phyloP scores from a whole-genome alignment of 495 filamentous ascomycete species.

The Daldinia bambusicola region DNA sequence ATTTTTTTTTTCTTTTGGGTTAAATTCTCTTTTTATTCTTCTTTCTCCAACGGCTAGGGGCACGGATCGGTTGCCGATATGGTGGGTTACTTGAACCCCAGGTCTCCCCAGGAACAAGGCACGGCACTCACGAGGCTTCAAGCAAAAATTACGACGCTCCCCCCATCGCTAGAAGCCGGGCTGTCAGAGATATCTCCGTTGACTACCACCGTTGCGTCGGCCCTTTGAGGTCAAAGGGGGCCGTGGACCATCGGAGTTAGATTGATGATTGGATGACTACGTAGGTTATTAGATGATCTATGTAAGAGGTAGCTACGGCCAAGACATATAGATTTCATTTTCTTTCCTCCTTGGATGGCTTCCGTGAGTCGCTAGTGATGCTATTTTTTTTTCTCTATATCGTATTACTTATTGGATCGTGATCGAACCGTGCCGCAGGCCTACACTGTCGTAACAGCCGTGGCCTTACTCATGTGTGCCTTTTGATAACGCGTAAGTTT shows the following conservation, averaged over 20 bases:
- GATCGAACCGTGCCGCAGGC: slow-evolving; percentile 26
- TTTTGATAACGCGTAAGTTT: background rate
- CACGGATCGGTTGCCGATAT: slow-evolving; percentile 34
- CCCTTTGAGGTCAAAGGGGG: slow-evolving; percentile 7
- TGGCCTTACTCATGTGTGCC: slow-evolving; percentile 22
- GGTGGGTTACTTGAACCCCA: slow-evolving; percentile 32
- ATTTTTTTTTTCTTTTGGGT: background rate
- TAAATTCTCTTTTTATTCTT: background rate
- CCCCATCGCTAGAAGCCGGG: background rate
- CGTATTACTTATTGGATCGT: background rate
- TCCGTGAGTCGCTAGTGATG: slow-evolving; percentile 1
- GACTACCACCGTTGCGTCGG: slow-evolving; percentile 35
- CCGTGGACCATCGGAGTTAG: slow-evolving; percentile 26
- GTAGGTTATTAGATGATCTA: slow-evolving; percentile 9
- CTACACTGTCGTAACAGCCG: slow-evolving; percentile 18
- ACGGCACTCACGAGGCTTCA: slow-evolving; percentile 29
- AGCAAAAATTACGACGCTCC: background rate
- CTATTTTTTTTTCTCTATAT: slow-evolving; percentile 7
- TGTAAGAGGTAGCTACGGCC: background rate
- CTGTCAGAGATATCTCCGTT: slow-evolving; percentile 35
- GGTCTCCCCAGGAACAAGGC: slow-evolving; percentile 35
- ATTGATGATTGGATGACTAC: slow-evolving; percentile 2
- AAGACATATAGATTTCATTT: background rate
- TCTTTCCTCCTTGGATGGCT: slow-evolving; percentile 4
- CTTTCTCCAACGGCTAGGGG: slow-evolving; percentile 35